Base-by-base conservation (phyloP, 345 rosid species). In the Nephelium lappaceum region DNA sequence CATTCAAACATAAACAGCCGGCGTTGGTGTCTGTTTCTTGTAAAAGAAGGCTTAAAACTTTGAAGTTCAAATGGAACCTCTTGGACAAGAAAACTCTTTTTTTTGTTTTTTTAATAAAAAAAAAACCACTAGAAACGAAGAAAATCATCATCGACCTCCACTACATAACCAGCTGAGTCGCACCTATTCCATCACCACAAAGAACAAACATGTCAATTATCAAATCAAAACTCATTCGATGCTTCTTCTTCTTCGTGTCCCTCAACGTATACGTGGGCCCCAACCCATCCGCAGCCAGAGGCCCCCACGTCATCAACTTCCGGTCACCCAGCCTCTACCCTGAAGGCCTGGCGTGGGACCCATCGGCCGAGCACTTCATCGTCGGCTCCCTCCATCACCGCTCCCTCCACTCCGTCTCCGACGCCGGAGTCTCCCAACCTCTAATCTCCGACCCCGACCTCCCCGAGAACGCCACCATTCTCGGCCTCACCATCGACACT, bases 301-400 rank as follows among this genome's bases (percentile, higher is more conserved):
- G 72, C 0, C 84, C 80, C 72, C 97, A 93, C 85, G 80, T 82
- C 80, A 88, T 95, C 84, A 83, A 81, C 72, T 93, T 95, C 94
- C 85, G 87, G 64, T 89, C 90, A 0, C 90, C 82, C 0, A 88
- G 83, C 19, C 97, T 95, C 78, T 93, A 90, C 45, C 98, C 98
- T 0, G 97, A 95, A 69, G 94, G 90, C 69, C 45, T 91, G 6
- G 81, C 92, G 21, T 91, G 92, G 89, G 97, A 95, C 83, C 89
- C 91, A 10, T 80, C 90, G 0, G 90, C 82, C 65, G 88, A 91
- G 57, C 95, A 93, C 86, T 95, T 95, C 87, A 12, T 95, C 76
- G 97, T 93, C 65, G 95, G 98, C 36, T 95, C 97, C 7, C 83
- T 87, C 76, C 88, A 66, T 71, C 75, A 84, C 80, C 91, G 97